A percentile compares a stretch with the other conserved stretches of the same genome.
These are phyloP conservation scores for Pythium scleroteichum DNA, from an alignment of 352 stramenopile species.

Conservation along the genomic window DNA sequence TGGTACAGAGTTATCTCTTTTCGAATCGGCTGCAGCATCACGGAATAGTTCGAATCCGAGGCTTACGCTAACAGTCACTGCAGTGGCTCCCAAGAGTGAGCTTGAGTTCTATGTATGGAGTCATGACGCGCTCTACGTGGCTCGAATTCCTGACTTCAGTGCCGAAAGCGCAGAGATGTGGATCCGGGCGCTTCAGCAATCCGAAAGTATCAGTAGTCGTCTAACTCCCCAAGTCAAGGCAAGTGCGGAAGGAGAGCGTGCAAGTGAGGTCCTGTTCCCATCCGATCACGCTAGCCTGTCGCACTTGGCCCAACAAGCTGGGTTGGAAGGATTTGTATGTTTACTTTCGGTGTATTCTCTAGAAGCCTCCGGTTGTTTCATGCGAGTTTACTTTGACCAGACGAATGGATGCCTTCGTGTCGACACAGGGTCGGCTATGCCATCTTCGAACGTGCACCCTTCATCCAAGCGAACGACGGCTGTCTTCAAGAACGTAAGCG, in stretches of 20 bases:
- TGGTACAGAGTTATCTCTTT: constrained; percentile 56
- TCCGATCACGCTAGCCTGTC: too few species aligned
- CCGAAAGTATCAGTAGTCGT: constrained; percentile 38
- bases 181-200: constrained; percentile 59
- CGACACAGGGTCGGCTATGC: constrained; percentile 54
- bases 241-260: constrained; percentile 10
- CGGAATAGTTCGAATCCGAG: constrained; percentile 26
- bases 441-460: constrained; percentile 58
- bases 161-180: constrained; percentile 52
- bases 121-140: constrained; percentile 41
- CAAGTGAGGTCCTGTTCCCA: constrained; percentile 39
- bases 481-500: constrained; percentile 65
- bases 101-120: constrained; percentile 56
- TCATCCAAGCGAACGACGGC: constrained; percentile 52
- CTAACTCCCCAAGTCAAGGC: constrained; percentile 29
- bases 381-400: constrained; percentile 76
- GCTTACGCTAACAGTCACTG: constrained; percentile 44
- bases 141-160: constrained; percentile 10
- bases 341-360: constrained; percentile 76
- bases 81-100: constrained; percentile 33
- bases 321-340: constrained; percentile 56
- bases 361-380: constrained; percentile 61
- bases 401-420: constrained; percentile 60
- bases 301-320: neutral
- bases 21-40: constrained; percentile 41